These are phyloP conservation scores for Bothriochloa decipiens DNA, from an alignment of 176 grass and related monocot genomes.

Conservation along the genomic window DNA sequence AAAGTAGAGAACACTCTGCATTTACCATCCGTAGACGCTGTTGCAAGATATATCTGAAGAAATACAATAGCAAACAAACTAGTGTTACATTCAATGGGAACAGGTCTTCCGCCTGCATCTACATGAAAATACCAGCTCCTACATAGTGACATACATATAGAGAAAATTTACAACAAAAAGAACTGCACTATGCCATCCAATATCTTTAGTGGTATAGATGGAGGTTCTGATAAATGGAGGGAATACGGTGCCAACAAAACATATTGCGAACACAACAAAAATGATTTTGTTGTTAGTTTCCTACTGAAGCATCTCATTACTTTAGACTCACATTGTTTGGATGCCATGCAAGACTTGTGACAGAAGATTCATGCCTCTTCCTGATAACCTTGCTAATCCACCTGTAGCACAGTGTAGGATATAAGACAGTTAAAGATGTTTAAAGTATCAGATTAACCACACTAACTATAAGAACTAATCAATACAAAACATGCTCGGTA, in stretches of 20 bases:
- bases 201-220: background rate
- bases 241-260: background rate
- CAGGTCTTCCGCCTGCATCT: background rate
- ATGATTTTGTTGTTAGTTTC: background rate
- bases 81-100: slow-evolving; percentile 21
- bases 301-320: background rate
- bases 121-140: slow-evolving; percentile 35
- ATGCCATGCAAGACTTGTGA: slow-evolving; percentile 95
- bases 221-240: background rate
- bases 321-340: slow-evolving; percentile 85
- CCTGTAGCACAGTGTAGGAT: slow-evolving; percentile 58
- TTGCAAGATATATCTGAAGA: slow-evolving; percentile 94
- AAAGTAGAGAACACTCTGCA: slow-evolving; percentile 94
- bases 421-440: slow-evolving; percentile 12
- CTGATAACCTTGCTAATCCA: slow-evolving; percentile 98
- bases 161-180: slow-evolving; percentile 1
- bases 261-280: background rate
- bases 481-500: background rate
- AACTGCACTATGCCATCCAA: slow-evolving; percentile 18
- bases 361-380: slow-evolving; percentile 97
- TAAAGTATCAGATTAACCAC: background rate
- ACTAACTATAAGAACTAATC: slow-evolving; percentile 28
- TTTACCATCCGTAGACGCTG: slow-evolving; percentile 97
- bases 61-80: slow-evolving; percentile 34
- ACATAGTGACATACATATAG: background rate